Evolutionary conservation across 75 land plant species (phyloP), one percentile per base, ranked within the genome.

Genomic region (Sequoia sempervirens): DNA sequence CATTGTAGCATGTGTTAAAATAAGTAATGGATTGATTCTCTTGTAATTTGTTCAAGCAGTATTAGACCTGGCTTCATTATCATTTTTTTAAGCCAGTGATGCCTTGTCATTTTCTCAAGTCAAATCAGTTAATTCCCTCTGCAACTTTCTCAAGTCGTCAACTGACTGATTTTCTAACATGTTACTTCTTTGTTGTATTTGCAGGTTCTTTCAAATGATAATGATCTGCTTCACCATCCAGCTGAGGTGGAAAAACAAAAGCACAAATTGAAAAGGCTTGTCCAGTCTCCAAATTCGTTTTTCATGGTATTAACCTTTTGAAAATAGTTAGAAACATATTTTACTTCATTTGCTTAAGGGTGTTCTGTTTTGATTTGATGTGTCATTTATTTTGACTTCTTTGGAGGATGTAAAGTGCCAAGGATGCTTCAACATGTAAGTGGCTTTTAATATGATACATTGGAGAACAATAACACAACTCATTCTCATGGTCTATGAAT

Each of bases 211-310:
- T 91, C 92, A n/a, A 94, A 93, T 81, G 96, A 94, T 61, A 90
- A 93, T 72, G 96, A 94, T 84, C 87, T 94, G 85, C 84, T 94
- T 75, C 91, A 94, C 82, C 96, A 93, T 41, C 96, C 96, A n/a
- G 92, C 92, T 5, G 96, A 94, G 85, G 87, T 94, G 80, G 96
- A 95, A 86, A 95, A 93, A 89, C 87, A 74, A 84, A 95, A 89
- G 91, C 96, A 95, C 92, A 94, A 94, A 88, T 86, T 93, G 70
- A 94, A 94, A 84, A 89, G 96, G 70, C 92, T 94, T 41, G 95
- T 94, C 13, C 96, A 91, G 61, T 93, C 96, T 37, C 96, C 96
- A 13, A 93, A 94, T 75, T 94, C 96, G 12, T 94, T 92, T 86
- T 94, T 94, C 91, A 94, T 94, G 96, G 96, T 94, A 91, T 18